Evolutionary conservation across 2,329 filamentous ascomycete species (phyloP).

Genomic region (Pseudodiploospora longispora): DNA sequence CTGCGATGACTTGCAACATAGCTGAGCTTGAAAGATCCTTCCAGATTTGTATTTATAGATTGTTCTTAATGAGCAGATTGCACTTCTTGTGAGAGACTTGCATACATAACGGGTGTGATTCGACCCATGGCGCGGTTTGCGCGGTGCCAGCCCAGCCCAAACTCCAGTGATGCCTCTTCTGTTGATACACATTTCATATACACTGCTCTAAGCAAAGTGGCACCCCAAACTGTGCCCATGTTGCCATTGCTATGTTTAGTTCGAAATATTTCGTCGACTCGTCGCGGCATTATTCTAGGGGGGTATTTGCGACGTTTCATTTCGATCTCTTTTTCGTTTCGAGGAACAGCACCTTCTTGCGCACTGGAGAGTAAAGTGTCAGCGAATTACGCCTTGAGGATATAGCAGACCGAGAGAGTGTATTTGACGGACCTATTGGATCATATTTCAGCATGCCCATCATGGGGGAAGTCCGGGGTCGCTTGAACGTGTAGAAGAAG

Average conservation of each 20-base stretch:
- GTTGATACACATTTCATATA: constrained; percentile 19
- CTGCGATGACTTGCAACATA: too few relatives aligned
- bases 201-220: constrained; percentile 1
- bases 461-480: constrained; percentile 71
- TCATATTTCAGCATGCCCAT: constrained; percentile 99
- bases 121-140: constrained; percentile 6
- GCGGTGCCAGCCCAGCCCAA: constrained; percentile 12
- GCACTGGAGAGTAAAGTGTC: constrained; percentile 47
- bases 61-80: too few relatives aligned
- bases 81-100: too few relatives aligned
- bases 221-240: background rate
- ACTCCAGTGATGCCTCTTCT: constrained; percentile 23
- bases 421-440: constrained; percentile 62
- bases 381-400: background rate
- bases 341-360: constrained; percentile 91
- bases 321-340: constrained; percentile 78
- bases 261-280: too few relatives aligned
- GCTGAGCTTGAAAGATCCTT: too few relatives aligned
- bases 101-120: background rate
- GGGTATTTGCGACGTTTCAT: constrained; percentile 20
- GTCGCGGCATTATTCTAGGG: background rate
- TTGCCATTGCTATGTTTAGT: background rate
- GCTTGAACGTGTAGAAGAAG: constrained; percentile 86
- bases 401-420: too few relatives aligned
- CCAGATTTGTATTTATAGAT: too few relatives aligned